These are phyloP conservation scores for Oryza officinalis DNA, from an alignment of 176 grass and related monocot species.

Conservation along the genomic window DNA sequence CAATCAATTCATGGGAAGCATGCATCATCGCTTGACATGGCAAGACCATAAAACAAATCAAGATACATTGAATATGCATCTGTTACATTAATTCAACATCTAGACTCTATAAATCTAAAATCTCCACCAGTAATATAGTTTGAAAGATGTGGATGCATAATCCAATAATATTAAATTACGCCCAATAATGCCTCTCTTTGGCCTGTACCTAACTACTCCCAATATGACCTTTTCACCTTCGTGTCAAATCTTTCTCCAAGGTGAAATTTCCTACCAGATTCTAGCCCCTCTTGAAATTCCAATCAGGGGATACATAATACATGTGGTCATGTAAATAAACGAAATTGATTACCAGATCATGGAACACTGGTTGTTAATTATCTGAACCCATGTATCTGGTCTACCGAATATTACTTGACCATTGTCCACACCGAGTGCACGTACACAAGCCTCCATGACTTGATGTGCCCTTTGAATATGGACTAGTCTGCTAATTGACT, in stretches of 20 bases:
- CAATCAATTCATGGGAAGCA: not conserved
- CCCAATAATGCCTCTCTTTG: not conserved
- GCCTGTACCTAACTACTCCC: not conserved
- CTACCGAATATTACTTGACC: not conserved
- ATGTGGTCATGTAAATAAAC: not conserved
- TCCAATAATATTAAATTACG: not conserved
- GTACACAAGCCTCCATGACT: not conserved
- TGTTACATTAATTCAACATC: not conserved
- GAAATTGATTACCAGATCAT: not conserved
- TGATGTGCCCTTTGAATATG: not conserved
- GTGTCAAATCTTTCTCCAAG: not conserved
- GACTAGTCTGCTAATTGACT: not conserved
- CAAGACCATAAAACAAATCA: not conserved
- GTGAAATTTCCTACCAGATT: not conserved
- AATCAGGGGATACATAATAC: not conserved
- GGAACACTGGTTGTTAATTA: not conserved
- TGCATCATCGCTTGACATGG: not conserved
- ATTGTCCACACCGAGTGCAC: not conserved
- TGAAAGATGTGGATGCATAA: not conserved
- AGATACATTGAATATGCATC: too few species aligned
- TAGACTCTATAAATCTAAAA: not conserved
- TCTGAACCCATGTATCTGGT: not conserved
- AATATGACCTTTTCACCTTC: not conserved
- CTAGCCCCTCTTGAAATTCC: not conserved
- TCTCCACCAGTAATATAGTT: not conserved